phyloP scores from a whole-genome alignment of 768 basidiomycete species.

The Lanmaoa rubissima region DNA sequence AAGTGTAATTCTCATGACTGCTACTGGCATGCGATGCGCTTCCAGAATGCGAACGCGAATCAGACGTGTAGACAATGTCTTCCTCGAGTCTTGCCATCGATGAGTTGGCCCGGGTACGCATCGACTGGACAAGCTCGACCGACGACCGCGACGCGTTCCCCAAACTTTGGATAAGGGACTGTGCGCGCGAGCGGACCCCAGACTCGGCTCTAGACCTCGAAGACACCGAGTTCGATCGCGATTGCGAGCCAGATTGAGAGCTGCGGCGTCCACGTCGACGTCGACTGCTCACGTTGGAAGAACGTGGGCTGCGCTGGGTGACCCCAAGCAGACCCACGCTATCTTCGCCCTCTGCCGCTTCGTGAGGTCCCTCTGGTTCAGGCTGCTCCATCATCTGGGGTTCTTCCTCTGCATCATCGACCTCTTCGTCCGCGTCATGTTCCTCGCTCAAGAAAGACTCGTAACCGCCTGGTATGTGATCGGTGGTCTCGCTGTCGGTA shows the following conservation, averaged over 20 bases:
- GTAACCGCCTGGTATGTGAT: conserved; percentile 27
- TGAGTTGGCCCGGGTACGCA: conserved; percentile 59
- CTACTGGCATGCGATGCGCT: conserved; percentile 43
- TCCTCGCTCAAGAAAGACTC: conserved; percentile 33
- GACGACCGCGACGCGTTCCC: conserved; percentile 61
- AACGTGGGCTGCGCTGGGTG: conserved; percentile 53
- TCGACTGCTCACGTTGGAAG: conserved; percentile 35
- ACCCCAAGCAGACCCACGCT: conserved; percentile 53
- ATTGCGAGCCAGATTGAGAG: conserved; percentile 38
- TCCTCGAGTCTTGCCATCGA: conserved; percentile 69
- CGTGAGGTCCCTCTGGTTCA: conserved; percentile 51
- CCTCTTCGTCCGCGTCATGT: conserved; percentile 32
- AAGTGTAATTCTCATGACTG: conserved; percentile 70
- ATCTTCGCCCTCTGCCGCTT: conserved; percentile 64
- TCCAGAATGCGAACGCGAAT: conserved; percentile 39
- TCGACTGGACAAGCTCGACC: conserved; percentile 51
- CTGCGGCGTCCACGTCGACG: conserved; percentile 32
- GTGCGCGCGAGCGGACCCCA: conserved; percentile 59
- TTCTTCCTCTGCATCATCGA: conserved; percentile 33
- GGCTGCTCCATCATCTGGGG: conserved; percentile 41
- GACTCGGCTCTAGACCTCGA: conserved; percentile 47
- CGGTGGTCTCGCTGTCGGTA: conserved; percentile 29
- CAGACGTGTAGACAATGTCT: conserved; percentile 39
- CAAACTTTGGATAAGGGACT: conserved; percentile 65
- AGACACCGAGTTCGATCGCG: conserved; percentile 28